These are phyloP conservation scores for Vitis labrusca DNA, from an alignment of 164 flowering plant genomes.

Conservation along the genomic window DNA sequence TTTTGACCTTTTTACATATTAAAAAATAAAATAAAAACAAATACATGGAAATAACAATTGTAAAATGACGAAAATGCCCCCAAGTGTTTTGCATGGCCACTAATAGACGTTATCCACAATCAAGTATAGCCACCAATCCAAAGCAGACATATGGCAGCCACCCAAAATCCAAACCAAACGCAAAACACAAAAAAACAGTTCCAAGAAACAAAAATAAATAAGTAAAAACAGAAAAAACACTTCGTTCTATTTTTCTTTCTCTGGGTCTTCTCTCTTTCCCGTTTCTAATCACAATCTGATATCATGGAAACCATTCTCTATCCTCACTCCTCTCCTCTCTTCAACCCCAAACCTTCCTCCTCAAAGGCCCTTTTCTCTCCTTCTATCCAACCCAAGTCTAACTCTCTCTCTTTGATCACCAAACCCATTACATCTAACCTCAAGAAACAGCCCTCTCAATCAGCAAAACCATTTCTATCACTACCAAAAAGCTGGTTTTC, in stretches of 20 bases:
- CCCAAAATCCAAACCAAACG: constrained; percentile 23
- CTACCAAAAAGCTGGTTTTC: constrained; percentile 57
- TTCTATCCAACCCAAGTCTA: constrained; percentile 33
- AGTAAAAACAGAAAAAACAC: not conserved
- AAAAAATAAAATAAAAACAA: not conserved
- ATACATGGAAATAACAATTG: not conserved
- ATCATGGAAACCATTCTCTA: constrained; percentile 87
- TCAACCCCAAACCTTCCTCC: constrained; percentile 28
- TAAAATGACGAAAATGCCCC: constrained; percentile 24
- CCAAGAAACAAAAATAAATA: not conserved
- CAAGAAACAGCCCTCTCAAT: constrained; percentile 23
- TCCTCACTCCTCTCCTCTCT: constrained; percentile 59
- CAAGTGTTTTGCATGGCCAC: constrained; percentile 21
- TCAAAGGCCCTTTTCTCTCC: constrained; percentile 21
- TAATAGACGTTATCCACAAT: constrained; percentile 29
- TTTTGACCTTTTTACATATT: too few relatives aligned
- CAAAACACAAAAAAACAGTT: constrained; percentile 8
- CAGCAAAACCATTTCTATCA: constrained; percentile 24
- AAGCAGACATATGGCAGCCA: constrained; percentile 34
- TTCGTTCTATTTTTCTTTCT: not conserved
- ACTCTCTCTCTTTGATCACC: constrained; percentile 17
- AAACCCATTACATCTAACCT: constrained; percentile 42
- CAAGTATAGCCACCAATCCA: constrained; percentile 37
- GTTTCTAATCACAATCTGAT: constrained; percentile 10
- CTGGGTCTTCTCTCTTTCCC: constrained; percentile 13